Percentiles rank a stretch among this genome's conserved stretches.
phyloP scores from a whole-genome alignment of 352 stramenopile species.

The Phytophthora chlamydospora region DNA sequence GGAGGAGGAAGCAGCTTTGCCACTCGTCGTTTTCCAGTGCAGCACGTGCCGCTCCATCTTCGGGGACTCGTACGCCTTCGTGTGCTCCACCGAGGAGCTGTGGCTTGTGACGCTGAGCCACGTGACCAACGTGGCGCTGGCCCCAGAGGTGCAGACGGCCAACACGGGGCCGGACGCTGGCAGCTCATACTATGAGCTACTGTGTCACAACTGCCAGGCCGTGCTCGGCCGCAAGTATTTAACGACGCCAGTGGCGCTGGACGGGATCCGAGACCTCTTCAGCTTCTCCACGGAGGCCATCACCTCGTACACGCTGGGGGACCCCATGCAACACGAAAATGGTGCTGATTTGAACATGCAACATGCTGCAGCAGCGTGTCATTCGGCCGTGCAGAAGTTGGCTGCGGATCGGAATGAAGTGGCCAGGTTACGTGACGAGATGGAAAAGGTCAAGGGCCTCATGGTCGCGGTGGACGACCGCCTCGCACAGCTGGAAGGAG shows the following conservation, averaged over 20 bases:
- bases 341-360: slow-evolving; percentile 16
- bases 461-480: slow-evolving; percentile 79
- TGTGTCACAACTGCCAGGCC: slow-evolving; percentile 83
- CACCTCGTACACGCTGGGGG: slow-evolving; percentile 81
- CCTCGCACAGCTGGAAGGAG: slow-evolving; percentile 62
- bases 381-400: slow-evolving; percentile 44
- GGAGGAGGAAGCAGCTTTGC: slow-evolving; percentile 55
- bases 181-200: slow-evolving; percentile 76
- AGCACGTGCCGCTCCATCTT: slow-evolving; percentile 85
- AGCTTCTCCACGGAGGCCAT: slow-evolving; percentile 80
- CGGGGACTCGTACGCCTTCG: slow-evolving; percentile 82
- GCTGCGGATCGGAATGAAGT: slow-evolving; percentile 59
- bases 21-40: slow-evolving; percentile 86
- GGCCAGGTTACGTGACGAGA: slow-evolving; percentile 62
- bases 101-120: slow-evolving; percentile 78
- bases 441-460: slow-evolving; percentile 80
- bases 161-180: slow-evolving; percentile 55
- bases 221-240: slow-evolving; percentile 81
- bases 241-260: slow-evolving; percentile 65
- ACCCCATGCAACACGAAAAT: slow-evolving; percentile 43
- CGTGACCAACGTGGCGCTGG: slow-evolving; percentile 65
- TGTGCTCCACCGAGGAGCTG: slow-evolving; percentile 75
- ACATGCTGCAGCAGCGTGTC: slow-evolving; percentile 41
- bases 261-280: slow-evolving; percentile 70
- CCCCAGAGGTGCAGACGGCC: slow-evolving; percentile 58